Percentiles rank a stretch among this genome's conserved stretches.
These are phyloP conservation scores for Oidiodendron maius DNA, from an alignment of 495 filamentous ascomycete species.

Conservation along the genomic window DNA sequence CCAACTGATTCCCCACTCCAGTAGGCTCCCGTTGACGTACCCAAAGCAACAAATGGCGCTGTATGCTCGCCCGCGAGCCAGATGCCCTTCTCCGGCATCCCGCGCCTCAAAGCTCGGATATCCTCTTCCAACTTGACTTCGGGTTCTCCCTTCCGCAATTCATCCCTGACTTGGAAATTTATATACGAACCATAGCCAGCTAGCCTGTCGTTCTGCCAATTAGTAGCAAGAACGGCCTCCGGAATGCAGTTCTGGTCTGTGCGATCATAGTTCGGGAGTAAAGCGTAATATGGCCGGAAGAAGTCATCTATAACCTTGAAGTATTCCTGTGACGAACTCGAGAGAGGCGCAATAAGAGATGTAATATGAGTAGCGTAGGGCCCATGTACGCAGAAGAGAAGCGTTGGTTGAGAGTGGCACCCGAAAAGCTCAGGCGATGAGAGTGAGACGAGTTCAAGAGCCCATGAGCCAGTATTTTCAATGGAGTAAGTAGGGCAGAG, in stretches of 20 bases:
- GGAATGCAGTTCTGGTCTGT: slow-evolving; percentile 54
- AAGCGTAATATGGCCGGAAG: too few species aligned
- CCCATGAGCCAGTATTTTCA: too few species aligned
- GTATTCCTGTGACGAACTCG: too few species aligned
- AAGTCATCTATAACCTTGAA: too few species aligned
- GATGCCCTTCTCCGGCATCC: slow-evolving; percentile 60
- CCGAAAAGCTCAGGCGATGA: too few species aligned
- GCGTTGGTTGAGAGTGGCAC: too few species aligned
- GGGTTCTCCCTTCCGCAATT: too few species aligned
- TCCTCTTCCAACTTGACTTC: slow-evolving; percentile 67
- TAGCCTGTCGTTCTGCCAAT: slow-evolving; percentile 76
- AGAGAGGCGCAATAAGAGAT: too few species aligned
- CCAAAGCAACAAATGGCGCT: slow-evolving; percentile 79
- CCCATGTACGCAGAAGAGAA: too few species aligned
- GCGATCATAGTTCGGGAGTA: slow-evolving; percentile 62
- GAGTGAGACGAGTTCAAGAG: too few species aligned
- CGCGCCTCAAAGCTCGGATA: slow-evolving; percentile 65
- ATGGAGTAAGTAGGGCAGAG: too few species aligned
- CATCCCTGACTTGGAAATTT: slow-evolving; percentile 81
- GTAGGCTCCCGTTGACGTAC: slow-evolving; percentile 84
- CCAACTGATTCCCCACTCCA: slow-evolving; percentile 86
- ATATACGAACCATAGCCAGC: slow-evolving; percentile 87
- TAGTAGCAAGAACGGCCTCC: slow-evolving; percentile 56
- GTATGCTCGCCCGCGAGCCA: slow-evolving; percentile 98
- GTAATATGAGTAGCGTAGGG: too few species aligned